Evolutionary conservation across 164 flowering plant species (phyloP), one percentile per base, ranked within the genome.

Genomic region (Amborella trichopoda): DNA sequence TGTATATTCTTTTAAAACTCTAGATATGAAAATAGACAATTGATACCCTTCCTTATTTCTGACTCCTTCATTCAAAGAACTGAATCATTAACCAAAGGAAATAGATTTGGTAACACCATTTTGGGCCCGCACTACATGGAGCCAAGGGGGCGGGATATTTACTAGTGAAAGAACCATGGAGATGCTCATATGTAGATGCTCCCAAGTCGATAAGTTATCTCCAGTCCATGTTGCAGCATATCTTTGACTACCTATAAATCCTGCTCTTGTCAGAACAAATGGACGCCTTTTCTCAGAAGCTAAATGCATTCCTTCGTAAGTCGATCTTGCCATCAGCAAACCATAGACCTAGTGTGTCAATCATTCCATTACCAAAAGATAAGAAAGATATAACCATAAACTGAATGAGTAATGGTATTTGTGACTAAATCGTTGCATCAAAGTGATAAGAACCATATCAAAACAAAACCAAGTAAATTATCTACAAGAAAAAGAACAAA

Each of bases 181-280:
- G 50, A 90, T 64, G 53, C 89, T 79, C 94, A 90, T 83, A 50
- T 86, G 91, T 2, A 90, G 72, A 60, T 90, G 98, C 64, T 90
- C 91, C 98, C 95, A 90, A 23, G 60, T 81, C 37, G 98, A 77
- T 40, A 81, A 73, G 56, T 90, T 90, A 59, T 90, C 98, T 18
- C 98, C 98, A 14, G 95, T 86, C 98, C 98, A 90, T 28, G 95
- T 86, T 52, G 98, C 95, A 55, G 95, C 98, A 77, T 81, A 83
- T 52, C 84, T 73, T 60, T 90, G 98, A 69, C 86, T 79, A 44
- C 97, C 94, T 19, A 75, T 52, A 69, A 73, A 90, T 41, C 95
- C 95, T 63, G 97, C 97, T 70, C 97, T 72, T 0, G 95, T 83
- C 50, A 90, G 89, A 55, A 90, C 97, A 68, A 90, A 90, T 8